phyloP scores from a whole-genome alignment of 148 eudicot species.

The Gaultheria prostrata region DNA sequence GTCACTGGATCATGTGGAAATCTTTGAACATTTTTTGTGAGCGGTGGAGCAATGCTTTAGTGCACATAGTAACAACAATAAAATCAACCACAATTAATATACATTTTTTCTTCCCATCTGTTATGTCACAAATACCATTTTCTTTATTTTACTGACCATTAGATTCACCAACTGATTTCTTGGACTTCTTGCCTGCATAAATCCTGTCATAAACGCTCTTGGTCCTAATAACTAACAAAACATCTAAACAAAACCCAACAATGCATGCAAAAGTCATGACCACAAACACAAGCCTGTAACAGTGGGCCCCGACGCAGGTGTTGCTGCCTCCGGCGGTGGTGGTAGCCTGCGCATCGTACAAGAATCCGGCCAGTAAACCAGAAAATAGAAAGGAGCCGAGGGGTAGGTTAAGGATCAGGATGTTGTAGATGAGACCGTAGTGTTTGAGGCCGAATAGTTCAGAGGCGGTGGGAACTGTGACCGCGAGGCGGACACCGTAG shows the following conservation, averaged over 20 bases:
- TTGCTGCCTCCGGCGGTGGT: constrained; percentile 67
- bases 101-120: neutral
- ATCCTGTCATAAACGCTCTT: constrained; percentile 55
- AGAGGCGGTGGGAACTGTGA: constrained; percentile 89
- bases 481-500: constrained; percentile 85
- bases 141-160: neutral
- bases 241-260: constrained; percentile 61
- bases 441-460: constrained; percentile 89
- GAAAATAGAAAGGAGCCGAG: constrained; percentile 95
- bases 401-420: constrained; percentile 77
- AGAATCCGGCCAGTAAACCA: constrained; percentile 73
- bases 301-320: constrained; percentile 72
- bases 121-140: neutral
- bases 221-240: constrained; percentile 50
- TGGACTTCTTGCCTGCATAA: constrained; percentile 36
- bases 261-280: constrained; percentile 68
- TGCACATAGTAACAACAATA: neutral
- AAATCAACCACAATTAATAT: neutral
- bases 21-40: neutral
- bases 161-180: constrained; percentile 13
- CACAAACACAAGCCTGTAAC: constrained; percentile 68
- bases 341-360: constrained; percentile 79
- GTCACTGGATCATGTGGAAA: no score
- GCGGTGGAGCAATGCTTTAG: neutral
- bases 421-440: constrained; percentile 83